These are phyloP conservation scores for Paracoccidioides lutzii DNA, from an alignment of 2,329 filamentous ascomycete genomes.

Conservation along the genomic window DNA sequence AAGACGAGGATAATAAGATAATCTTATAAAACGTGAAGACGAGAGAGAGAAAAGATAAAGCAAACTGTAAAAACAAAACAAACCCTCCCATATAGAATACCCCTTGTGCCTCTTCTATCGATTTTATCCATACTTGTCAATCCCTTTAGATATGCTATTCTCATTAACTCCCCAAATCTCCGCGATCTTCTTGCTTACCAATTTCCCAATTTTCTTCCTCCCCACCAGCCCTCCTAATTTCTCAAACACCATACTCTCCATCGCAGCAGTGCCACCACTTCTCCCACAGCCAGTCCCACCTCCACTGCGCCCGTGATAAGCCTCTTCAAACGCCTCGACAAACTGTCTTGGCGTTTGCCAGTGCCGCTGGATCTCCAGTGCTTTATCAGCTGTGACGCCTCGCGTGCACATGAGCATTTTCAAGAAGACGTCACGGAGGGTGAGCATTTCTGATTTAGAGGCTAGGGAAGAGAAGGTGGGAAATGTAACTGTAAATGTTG, in stretches of 20 bases:
- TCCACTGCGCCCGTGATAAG: slow-evolving; percentile 13
- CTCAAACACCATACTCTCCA: slow-evolving; percentile 47
- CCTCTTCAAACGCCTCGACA: slow-evolving; percentile 54
- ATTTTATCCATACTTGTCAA: not conserved
- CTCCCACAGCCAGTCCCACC: slow-evolving; percentile 20
- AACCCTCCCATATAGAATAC: too few relatives aligned
- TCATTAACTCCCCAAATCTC: slow-evolving; percentile 50
- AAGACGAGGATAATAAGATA: too few relatives aligned
- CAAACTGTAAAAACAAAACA: too few relatives aligned
- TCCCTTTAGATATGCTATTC: slow-evolving; percentile 3
- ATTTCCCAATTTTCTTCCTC: slow-evolving; percentile 54
- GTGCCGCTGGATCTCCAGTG: slow-evolving; percentile 63
- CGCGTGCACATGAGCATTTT: slow-evolving; percentile 79
- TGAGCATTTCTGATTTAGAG: slow-evolving; percentile 63
- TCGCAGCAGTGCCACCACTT: slow-evolving; percentile 35
- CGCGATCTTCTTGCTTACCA: slow-evolving; percentile 55
- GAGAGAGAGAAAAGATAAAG: too few relatives aligned
- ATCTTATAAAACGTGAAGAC: too few relatives aligned
- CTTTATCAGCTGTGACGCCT: slow-evolving; percentile 64
- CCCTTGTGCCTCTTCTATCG: not conserved
- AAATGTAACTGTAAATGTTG: slow-evolving; percentile 53
- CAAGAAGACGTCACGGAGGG: slow-evolving; percentile 60
- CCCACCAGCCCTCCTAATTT: slow-evolving; percentile 47
- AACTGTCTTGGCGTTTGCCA: slow-evolving; percentile 64
- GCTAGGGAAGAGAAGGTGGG: slow-evolving; percentile 57